Evolutionary conservation across 2,329 filamentous ascomycete species (phyloP), one percentile per base, ranked within the genome.

Genomic region (Amphichorda felina): DNA sequence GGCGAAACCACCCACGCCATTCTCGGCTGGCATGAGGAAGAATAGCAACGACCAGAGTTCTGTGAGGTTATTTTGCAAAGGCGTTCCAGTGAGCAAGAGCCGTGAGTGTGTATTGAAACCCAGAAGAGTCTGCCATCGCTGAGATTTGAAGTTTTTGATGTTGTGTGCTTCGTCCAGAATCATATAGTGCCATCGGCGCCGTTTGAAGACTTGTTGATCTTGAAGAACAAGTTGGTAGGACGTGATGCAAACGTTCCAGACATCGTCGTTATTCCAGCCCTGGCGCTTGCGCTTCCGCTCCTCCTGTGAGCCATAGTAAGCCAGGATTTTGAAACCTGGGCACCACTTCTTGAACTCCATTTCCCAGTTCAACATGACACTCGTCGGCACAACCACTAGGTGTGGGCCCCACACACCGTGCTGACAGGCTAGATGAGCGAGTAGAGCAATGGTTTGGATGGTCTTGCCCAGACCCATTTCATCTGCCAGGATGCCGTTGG

Each of bases 341-440:
- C 88, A 85, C 76, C 89, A 98, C 55, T 98, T 98, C 53, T 96
- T 96, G 70, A 98, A 98, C 59, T 98, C 91, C 82, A 96, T 96
- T 56, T 98, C 93, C 91, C 91, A 98, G 53, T 98, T 98, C 44
- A 98, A 75, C 71, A 98, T 95, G 33, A 98, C 93, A 57, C 88
- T 96, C 2, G 91, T 98, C 2, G 91, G 91, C 2, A 98, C 91
- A 41, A 98, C 82, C 33, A 98, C 85, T 17, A 98, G 65, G 63
- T 98, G 91, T 1, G 91, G 87, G 0, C 93, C 91, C 93, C 91
- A 98, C 5, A 94, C 78, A 49, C 87, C 77, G 51, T 94, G 83
- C 27, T 86, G 72, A 42, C 88, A 88, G 8, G 93, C 91, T 25
- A 98, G 69, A 54, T 98, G 89, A 4, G 91, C 91, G 26, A 98